phyloP scores from a whole-genome alignment of 768 basidiomycete genomes.

The Sporobolomyces phaffii region DNA sequence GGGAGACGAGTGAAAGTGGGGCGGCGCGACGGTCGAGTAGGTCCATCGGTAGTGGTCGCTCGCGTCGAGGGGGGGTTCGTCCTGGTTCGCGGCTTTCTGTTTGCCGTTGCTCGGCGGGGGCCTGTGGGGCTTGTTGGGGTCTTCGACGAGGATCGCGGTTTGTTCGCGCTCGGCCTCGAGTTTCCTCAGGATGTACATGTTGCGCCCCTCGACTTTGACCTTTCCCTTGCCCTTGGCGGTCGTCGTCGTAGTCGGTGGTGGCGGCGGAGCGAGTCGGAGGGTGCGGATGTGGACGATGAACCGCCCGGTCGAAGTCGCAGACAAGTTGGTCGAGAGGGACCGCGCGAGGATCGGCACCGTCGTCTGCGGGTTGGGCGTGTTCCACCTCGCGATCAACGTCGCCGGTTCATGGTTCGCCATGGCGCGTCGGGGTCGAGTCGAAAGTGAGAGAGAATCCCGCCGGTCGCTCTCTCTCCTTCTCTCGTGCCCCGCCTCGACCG shows the following conservation, averaged over 20 bases:
- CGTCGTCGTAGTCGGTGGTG: no score
- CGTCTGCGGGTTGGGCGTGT: constrained; percentile 13
- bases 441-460: not conserved
- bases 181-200: constrained; percentile 28
- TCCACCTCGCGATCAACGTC: constrained; percentile 33
- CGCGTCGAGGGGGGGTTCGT: not conserved
- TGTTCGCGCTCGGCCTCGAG: constrained; percentile 4
- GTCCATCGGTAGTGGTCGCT: constrained; percentile 23
- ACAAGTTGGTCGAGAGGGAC: constrained; percentile 12
- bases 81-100: not conserved
- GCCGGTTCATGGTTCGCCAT: not conserved
- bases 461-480: not conserved
- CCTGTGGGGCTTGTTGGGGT: constrained; percentile 7
- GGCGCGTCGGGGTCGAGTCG: not conserved
- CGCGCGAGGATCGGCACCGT: constrained; percentile 25
- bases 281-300: constrained; percentile 25
- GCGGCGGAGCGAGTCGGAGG: constrained; percentile 6
- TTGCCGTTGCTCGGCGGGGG: not conserved
- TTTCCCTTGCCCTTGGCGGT: not conserved
- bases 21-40: constrained; percentile 9
- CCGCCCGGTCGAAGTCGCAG: constrained; percentile 6
- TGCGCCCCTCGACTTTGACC: constrained; percentile 20
- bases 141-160: constrained; percentile 27
- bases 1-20: not conserved
- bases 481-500: no score